Evolutionary conservation across 306 rosid species (phyloP).

Genomic region (Lablab purpureus): DNA sequence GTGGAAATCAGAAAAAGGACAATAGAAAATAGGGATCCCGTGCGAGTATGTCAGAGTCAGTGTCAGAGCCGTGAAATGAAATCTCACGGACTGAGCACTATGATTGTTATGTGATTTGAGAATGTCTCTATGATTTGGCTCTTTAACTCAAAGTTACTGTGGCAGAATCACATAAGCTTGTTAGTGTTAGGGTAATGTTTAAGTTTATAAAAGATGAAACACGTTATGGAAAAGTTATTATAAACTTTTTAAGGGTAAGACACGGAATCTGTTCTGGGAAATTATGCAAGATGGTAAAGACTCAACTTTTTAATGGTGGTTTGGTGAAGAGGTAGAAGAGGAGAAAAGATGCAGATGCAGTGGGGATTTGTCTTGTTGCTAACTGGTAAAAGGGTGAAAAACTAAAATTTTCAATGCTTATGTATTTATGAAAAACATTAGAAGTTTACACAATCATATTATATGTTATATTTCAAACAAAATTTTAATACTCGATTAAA

Average conservation of each 20-base stretch:
- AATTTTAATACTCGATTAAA: too few species aligned
- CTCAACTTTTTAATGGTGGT: not conserved
- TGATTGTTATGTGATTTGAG: not conserved
- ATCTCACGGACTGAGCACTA: constrained; percentile 43
- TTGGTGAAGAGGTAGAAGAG: not conserved
- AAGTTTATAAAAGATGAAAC: not conserved
- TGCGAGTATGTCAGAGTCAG: constrained; percentile 2
- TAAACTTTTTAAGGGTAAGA: not conserved
- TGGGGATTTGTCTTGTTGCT: too few species aligned
- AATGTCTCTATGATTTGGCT: constrained; percentile 7
- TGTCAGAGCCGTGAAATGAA: constrained; percentile 43
- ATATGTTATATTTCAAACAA: too few species aligned
- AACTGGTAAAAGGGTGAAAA: not conserved
- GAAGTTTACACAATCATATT: too few species aligned
- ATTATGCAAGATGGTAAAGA: not conserved
- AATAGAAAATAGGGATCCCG: constrained; percentile 8
- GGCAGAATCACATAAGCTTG: not conserved
- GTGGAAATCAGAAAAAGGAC: not conserved
- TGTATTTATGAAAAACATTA: too few species aligned
- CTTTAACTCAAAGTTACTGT: not conserved
- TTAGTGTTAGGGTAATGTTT: not conserved
- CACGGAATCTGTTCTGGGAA: not conserved
- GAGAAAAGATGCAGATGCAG: too few species aligned
- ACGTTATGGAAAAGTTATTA: too few species aligned
- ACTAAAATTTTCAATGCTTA: not conserved